A percentile compares a stretch with the other conserved stretches of the same genome.
phyloP scores from a whole-genome alignment of 148 eudicot species.

The Amaranthus palmeri region DNA sequence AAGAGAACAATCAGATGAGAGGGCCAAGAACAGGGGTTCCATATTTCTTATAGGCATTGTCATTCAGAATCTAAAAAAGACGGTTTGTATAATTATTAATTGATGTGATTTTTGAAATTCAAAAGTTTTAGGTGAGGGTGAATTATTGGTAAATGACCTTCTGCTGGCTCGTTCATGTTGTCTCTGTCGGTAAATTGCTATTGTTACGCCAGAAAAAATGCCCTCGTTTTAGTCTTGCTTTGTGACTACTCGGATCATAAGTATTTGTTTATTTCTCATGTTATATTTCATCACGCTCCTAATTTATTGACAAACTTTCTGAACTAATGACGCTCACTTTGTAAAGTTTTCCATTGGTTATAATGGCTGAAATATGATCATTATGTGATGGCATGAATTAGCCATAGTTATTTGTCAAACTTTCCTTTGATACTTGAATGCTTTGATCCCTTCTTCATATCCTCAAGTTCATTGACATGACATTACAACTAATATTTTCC shows the following conservation, averaged over 20 bases:
- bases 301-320: too few relatives aligned
- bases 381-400: too few relatives aligned
- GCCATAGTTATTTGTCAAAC: too few relatives aligned
- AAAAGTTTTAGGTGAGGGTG: slow-evolving; percentile 17
- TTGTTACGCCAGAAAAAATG: slow-evolving; percentile 8
- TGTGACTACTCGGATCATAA: slow-evolving; percentile 5
- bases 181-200: slow-evolving; percentile 13
- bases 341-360: too few relatives aligned
- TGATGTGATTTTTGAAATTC: slow-evolving; percentile 15
- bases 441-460: too few relatives aligned
- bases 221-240: slow-evolving; percentile 10
- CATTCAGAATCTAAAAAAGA: slow-evolving; percentile 9
- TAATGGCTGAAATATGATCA: too few relatives aligned
- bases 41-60: slow-evolving; percentile 68
- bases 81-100: slow-evolving; percentile 32
- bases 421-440: too few relatives aligned
- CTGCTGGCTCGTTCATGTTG: slow-evolving; percentile 15
- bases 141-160: slow-evolving; percentile 10
- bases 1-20: slow-evolving; percentile 99
- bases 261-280: slow-evolving; percentile 1
- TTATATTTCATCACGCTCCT: too few relatives aligned
- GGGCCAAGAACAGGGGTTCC: slow-evolving; percentile 99
- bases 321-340: too few relatives aligned
- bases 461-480: too few relatives aligned
- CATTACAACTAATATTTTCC: too few relatives aligned